Evolutionary conservation across 2,329 filamentous ascomycete genomes (phyloP).

Genomic region (Bipolaris bicolor): DNA sequence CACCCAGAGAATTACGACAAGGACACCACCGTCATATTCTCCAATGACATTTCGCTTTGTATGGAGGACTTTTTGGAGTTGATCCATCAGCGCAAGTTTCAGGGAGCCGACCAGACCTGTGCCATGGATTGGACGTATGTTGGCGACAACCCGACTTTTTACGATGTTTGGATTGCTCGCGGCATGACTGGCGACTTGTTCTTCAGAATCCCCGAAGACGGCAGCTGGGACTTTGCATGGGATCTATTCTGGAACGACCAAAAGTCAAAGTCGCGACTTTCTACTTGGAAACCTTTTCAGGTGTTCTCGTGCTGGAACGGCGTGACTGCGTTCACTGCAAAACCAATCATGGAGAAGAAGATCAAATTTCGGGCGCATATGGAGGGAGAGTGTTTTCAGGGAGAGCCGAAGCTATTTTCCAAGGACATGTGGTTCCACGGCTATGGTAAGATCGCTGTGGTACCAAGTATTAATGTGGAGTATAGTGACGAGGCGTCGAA

Average conservation of each 20-base stretch:
- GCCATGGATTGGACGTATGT: conserved; percentile 64
- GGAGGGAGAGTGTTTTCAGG: conserved; percentile 58
- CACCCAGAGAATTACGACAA: conserved; percentile 89
- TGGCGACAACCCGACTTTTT: conserved; percentile 57
- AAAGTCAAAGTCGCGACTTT: conserved; percentile 44
- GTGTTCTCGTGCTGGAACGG: conserved; percentile 69
- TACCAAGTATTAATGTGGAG: conserved; percentile 63
- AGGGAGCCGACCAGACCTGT: conserved; percentile 63
- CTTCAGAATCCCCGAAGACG: conserved; percentile 59
- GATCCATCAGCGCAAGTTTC: conserved; percentile 54
- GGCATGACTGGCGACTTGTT: conserved; percentile 61
- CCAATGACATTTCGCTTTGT: conserved; percentile 72
- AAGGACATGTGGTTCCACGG: conserved; percentile 59
- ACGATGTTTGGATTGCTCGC: conserved; percentile 64
- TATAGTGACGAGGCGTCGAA: conserved; percentile 57
- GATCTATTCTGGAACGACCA: conserved; percentile 58
- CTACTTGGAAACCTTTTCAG: conserved; percentile 58
- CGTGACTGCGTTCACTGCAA: conserved; percentile 56
- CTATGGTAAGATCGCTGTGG: conserved; percentile 60
- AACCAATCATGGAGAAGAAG: conserved; percentile 53
- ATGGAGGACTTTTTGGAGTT: conserved; percentile 65
- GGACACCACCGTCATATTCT: conserved; percentile 86
- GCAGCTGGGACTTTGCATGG: conserved; percentile 52
- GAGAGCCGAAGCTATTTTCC: conserved; percentile 63
- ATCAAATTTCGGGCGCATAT: conserved; percentile 55